phyloP scores from a whole-genome alignment of 1,284 basidiomycete genomes.

The Cystobasidiaceae sp. region DNA sequence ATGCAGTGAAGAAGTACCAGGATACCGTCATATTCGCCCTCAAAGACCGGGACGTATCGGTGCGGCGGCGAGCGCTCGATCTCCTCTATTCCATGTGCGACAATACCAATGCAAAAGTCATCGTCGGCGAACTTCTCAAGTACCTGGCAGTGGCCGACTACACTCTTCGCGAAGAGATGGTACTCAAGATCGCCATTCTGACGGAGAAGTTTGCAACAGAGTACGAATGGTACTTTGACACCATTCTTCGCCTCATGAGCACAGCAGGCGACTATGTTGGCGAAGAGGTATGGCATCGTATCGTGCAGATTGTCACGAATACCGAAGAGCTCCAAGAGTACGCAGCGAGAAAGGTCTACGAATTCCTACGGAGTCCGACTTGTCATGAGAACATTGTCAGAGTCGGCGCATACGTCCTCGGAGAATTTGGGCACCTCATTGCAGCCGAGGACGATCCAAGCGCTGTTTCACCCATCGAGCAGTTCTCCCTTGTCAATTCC shows the following conservation, averaged over 20 bases:
- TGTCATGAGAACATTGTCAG: constrained; percentile 96
- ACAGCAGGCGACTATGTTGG: constrained; percentile 97
- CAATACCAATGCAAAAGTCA: constrained; percentile 83
- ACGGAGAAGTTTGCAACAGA: constrained; percentile 93
- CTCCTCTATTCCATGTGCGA: constrained; percentile 99
- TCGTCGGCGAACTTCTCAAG: constrained; percentile 87
- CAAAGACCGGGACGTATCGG: constrained; percentile 95
- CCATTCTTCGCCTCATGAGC: constrained; percentile 88
- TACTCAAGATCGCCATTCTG: constrained; percentile 93
- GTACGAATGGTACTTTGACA: constrained; percentile 77
- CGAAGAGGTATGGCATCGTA: constrained; percentile 98
- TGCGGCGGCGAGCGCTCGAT: constrained; percentile 87
- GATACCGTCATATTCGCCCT: constrained; percentile 89
- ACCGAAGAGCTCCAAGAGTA: constrained; percentile 85
- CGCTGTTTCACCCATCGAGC: constrained; percentile 88
- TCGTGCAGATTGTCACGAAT: constrained; percentile 96
- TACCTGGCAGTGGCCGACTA: constrained; percentile 95
- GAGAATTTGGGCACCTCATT: constrained; percentile 89
- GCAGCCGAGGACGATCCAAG: constrained; percentile 64
- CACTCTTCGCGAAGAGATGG: constrained; percentile 94
- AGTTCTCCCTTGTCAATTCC: constrained; percentile 88
- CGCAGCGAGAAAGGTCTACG: constrained; percentile 87
- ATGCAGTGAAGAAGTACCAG: constrained; percentile 91
- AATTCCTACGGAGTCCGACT: constrained; percentile 79
- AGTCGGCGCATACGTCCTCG: constrained; percentile 93